Evolutionary conservation across 1,284 basidiomycete genomes (phyloP).

Genomic region (Melampsora medusae): DNA sequence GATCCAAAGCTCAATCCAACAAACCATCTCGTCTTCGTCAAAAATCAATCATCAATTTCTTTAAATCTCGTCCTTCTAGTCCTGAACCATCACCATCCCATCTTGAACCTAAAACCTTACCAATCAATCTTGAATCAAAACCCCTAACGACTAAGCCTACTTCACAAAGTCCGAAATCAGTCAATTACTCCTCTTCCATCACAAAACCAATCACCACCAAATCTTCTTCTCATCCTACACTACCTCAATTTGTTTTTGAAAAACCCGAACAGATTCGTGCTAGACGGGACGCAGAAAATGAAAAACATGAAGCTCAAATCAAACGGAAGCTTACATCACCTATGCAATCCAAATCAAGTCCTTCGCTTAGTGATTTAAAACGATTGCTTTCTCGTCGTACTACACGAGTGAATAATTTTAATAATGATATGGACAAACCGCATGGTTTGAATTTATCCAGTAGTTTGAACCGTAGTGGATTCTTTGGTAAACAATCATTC

Average conservation of each 20-base stretch:
- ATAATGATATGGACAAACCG: constrained; percentile 5
- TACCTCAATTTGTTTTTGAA: constrained; percentile 36
- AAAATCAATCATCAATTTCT: constrained; percentile 5
- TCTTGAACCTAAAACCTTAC: neutral
- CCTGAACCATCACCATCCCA: neutral
- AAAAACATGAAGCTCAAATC: neutral
- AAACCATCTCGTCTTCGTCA: neutral
- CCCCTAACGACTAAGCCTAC: neutral
- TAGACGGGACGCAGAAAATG: neutral
- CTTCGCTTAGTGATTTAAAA: neutral
- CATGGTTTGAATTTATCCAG: neutral
- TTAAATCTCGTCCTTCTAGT: neutral
- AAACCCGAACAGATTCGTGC: constrained; percentile 22
- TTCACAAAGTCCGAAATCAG: neutral
- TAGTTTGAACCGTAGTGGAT: constrained; percentile 11
- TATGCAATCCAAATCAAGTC: neutral
- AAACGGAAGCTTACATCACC: neutral
- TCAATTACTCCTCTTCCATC: neutral
- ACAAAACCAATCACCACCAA: neutral
- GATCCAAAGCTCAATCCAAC: neutral
- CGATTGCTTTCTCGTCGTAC: neutral
- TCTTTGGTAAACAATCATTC: neutral
- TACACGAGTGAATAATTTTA: neutral
- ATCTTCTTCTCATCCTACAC: neutral
- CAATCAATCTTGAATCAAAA: neutral